A percentile compares a stretch with the other conserved stretches of the same genome.
phyloP scores from a whole-genome alignment of 352 stramenopile species.

The Pilasporangium apinafurcum region DNA sequence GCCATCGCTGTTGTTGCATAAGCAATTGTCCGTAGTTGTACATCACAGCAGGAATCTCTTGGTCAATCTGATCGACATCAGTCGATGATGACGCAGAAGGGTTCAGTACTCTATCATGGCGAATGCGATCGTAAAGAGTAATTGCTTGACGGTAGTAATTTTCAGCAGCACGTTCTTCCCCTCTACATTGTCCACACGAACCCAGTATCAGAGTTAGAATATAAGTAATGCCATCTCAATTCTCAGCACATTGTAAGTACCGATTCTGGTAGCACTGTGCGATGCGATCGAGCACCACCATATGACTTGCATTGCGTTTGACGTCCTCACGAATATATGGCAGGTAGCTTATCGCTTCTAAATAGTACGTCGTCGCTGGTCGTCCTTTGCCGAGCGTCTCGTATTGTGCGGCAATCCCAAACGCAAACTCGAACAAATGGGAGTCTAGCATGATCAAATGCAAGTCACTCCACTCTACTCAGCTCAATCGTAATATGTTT shows the following conservation, averaged over 20 bases:
- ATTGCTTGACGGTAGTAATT: slow-evolving; percentile 37
- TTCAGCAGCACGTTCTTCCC: slow-evolving; percentile 19
- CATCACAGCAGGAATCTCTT: slow-evolving; percentile 17
- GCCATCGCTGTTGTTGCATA: slow-evolving; percentile 19
- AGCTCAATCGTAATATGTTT: no score
- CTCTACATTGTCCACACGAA: slow-evolving; percentile 5
- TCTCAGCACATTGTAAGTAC: no score
- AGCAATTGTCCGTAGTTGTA: slow-evolving; percentile 27
- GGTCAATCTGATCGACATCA: slow-evolving; percentile 10
- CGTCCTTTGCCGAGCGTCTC: slow-evolving; percentile 34
- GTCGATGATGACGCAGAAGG: no score
- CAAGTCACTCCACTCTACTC: no score
- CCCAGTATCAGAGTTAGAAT: not conserved
- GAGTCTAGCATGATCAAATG: slow-evolving; percentile 28
- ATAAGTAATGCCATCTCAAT: no score
- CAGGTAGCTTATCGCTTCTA: slow-evolving; percentile 53
- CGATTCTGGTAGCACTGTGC: slow-evolving; percentile 72
- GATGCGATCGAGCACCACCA: slow-evolving; percentile 77
- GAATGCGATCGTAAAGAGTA: slow-evolving; percentile 13
- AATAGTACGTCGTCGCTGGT: slow-evolving; percentile 58
- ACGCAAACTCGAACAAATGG: slow-evolving; percentile 73
- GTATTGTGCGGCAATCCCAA: slow-evolving; percentile 71
- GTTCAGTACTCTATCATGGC: not conserved
- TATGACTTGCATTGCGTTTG: slow-evolving; percentile 28
- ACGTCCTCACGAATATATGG: slow-evolving; percentile 18